Conservation (phyloP, 2,329 filamentous ascomycete species). For the Ophiosphaerella narmari region DNA sequence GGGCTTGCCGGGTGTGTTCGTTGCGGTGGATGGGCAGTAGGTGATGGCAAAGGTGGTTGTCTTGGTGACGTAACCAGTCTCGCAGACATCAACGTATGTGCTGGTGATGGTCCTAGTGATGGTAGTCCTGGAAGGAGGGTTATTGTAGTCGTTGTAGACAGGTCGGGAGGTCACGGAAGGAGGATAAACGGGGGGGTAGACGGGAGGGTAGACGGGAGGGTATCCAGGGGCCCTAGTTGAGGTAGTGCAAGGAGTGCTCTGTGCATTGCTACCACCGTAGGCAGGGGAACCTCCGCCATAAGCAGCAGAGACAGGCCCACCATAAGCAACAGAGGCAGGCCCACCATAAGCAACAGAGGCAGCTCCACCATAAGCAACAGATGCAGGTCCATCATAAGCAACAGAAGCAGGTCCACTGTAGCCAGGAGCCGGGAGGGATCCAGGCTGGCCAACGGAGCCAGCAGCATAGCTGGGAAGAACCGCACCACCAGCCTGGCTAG, state of each 20-base stretch:
- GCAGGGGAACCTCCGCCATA: background rate
- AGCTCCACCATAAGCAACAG: too few relatives aligned
- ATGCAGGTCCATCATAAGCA: too few relatives aligned
- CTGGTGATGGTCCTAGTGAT: constrained; percentile 31
- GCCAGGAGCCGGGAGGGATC: too few relatives aligned
- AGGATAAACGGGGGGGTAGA: constrained; percentile 8
- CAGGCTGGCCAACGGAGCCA: too few relatives aligned
- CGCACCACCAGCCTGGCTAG: too few relatives aligned
- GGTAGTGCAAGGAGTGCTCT: constrained; percentile 11
- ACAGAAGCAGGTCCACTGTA: too few relatives aligned
- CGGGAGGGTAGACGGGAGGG: constrained; percentile 3
- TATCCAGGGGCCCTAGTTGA: constrained; percentile 1
- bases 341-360: too few relatives aligned
- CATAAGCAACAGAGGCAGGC: too few relatives aligned
- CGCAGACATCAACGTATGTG: constrained; percentile 40
- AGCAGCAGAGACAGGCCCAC: too few relatives aligned
- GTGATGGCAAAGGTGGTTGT: constrained; percentile 31
- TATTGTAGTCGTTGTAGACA: constrained; percentile 7
- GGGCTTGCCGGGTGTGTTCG: constrained; percentile 10
- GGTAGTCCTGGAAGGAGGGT: constrained; percentile 13
- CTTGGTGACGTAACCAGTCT: constrained; percentile 40
- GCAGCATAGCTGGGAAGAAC: too few relatives aligned
- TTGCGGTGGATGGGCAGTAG: constrained; percentile 19
- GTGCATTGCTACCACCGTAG: background rate
- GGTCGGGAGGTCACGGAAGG: constrained; percentile 10